A percentile compares a stretch with the other conserved stretches of the same genome.
phyloP scores from a whole-genome alignment of 148 eudicot genomes.

The Rhododendron simsii region DNA sequence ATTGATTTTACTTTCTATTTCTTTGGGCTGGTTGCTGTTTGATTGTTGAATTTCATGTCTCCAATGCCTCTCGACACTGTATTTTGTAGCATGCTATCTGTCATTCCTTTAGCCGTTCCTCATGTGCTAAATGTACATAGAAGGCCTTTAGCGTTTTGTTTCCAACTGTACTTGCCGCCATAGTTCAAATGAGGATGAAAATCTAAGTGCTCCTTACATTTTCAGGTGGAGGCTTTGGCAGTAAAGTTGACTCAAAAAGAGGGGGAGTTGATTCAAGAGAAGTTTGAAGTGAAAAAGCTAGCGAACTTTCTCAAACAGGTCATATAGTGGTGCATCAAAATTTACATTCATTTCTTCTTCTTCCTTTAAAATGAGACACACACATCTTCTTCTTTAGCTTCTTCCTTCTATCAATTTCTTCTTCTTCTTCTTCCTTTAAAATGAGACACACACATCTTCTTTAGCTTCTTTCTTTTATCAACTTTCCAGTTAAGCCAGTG shows the following conservation, averaged over 20 bases:
- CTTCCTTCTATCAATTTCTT: background rate
- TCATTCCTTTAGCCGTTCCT: background rate
- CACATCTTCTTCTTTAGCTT: background rate
- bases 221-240: constrained; percentile 96
- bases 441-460: background rate
- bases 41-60: background rate
- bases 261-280: constrained; percentile 96
- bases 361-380: background rate
- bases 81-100: background rate
- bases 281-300: constrained; percentile 91
- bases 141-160: background rate
- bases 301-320: constrained; percentile 93
- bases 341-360: background rate
- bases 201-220: background rate
- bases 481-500: background rate
- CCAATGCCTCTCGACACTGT: background rate
- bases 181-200: background rate
- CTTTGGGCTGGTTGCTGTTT: background rate
- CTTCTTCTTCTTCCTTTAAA: background rate
- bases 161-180: background rate
- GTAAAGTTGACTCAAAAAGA: constrained; percentile 89
- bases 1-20: background rate
- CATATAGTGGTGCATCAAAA: background rate
- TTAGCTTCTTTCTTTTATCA: background rate
- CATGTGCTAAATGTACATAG: background rate